Evolutionary conservation across 2,329 filamentous ascomycete genomes (phyloP).

Genomic region (Diplodia seriata): DNA sequence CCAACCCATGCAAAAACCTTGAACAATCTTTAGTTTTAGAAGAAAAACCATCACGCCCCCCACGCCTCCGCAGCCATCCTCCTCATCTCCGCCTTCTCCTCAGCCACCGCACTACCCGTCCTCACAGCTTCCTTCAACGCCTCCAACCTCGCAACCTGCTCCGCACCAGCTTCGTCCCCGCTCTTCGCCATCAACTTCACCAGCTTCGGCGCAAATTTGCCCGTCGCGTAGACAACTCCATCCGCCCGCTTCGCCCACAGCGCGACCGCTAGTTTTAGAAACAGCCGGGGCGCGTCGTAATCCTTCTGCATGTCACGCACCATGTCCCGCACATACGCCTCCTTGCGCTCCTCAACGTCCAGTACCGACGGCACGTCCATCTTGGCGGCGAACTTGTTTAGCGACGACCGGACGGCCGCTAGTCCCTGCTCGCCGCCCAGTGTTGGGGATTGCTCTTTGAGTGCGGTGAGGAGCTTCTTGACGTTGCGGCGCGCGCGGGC

Average conservation of each 20-base stretch:
- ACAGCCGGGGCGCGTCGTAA: conserved; percentile 47
- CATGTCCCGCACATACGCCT: conserved; percentile 43
- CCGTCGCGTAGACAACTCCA: conserved; percentile 50
- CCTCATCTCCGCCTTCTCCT: conserved; percentile 46
- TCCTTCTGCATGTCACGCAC: conserved; percentile 45
- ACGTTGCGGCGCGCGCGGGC: conserved; percentile 44
- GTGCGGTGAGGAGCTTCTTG: conserved; percentile 39
- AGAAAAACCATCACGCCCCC: neutral
- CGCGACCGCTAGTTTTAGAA: conserved; percentile 46
- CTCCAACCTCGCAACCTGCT: conserved; percentile 44
- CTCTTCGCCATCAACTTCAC: conserved; percentile 45
- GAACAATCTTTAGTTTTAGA: neutral
- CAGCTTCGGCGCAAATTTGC: conserved; percentile 51
- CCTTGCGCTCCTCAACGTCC: conserved; percentile 38
- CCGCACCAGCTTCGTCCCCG: conserved; percentile 33
- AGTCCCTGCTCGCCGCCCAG: conserved; percentile 25
- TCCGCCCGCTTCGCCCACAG: conserved; percentile 41
- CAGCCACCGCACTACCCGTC: conserved; percentile 40
- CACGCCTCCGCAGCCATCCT: conserved; percentile 38
- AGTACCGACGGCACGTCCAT: conserved; percentile 38
- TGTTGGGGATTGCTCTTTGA: conserved; percentile 35
- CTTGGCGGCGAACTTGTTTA: conserved; percentile 47
- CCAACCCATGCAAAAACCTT: neutral
- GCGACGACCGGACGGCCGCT: conserved; percentile 32
- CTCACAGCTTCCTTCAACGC: conserved; percentile 49